A percentile compares a stretch with the other conserved stretches of the same genome.
phyloP scores from a whole-genome alignment of 192 early-diverging fungal species.

The Coemansia sp. region DNA sequence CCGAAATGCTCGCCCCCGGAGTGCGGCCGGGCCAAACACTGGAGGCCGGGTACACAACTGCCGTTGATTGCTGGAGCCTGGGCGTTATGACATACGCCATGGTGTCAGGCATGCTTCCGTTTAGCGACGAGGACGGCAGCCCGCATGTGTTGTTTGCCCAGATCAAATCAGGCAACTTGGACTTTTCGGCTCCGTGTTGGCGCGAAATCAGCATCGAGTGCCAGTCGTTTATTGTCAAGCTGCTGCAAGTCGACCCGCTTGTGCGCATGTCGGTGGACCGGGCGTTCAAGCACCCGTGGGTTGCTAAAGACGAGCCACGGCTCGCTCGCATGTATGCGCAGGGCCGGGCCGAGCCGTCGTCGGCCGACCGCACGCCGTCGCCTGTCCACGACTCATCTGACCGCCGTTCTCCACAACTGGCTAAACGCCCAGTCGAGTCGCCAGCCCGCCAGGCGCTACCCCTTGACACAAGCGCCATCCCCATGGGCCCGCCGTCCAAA shows the following conservation, averaged over 20 bases:
- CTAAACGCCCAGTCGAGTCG: not conserved
- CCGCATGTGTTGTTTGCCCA: slow-evolving; percentile 44
- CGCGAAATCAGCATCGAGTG: slow-evolving; percentile 43
- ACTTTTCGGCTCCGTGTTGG: slow-evolving; percentile 55
- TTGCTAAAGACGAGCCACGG: slow-evolving; percentile 37
- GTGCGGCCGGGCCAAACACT: slow-evolving; percentile 33
- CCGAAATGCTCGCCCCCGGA: slow-evolving; percentile 64
- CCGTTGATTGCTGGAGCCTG: slow-evolving; percentile 69
- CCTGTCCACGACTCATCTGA: slow-evolving; percentile 5
- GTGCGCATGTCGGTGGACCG: slow-evolving; percentile 57
- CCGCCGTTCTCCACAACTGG: too few species aligned
- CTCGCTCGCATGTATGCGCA: slow-evolving; percentile 50
- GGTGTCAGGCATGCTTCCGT: slow-evolving; percentile 57
- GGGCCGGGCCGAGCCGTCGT: slow-evolving; percentile 1
- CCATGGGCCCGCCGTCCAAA: slow-evolving; percentile 46
- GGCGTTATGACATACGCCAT: slow-evolving; percentile 84
- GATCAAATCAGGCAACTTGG: slow-evolving; percentile 50
- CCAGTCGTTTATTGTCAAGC: slow-evolving; percentile 41
- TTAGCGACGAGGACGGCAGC: slow-evolving; percentile 47
- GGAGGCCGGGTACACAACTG: slow-evolving; percentile 56
- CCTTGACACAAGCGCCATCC: slow-evolving; percentile 4
- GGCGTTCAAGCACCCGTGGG: slow-evolving; percentile 61
- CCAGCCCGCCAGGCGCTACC: not conserved
- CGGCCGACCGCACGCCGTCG: slow-evolving; percentile 13
- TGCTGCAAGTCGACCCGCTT: slow-evolving; percentile 47